A percentile compares a stretch with the other conserved stretches of the same genome.
Evolutionary conservation across 306 rosid genomes (phyloP).

Genomic region (Citrullus mucosospermus): DNA sequence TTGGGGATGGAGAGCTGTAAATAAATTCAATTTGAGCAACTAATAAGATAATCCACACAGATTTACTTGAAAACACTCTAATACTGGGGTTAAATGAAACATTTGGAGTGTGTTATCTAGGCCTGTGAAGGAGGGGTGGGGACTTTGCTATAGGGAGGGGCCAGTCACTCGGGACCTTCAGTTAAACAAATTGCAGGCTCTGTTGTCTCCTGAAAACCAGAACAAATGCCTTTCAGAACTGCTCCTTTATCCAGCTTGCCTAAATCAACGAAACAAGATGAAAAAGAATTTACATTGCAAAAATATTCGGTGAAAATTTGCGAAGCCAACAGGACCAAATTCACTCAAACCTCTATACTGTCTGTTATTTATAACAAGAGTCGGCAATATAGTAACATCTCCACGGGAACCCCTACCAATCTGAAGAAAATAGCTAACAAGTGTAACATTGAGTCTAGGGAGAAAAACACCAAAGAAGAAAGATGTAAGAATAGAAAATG

Average conservation of each 20-base stretch:
- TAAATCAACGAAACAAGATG: conserved; percentile 14
- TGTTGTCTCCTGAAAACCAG: conserved; percentile 83
- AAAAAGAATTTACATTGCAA: neutral
- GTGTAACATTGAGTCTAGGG: conserved; percentile 6
- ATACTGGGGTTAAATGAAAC: neutral
- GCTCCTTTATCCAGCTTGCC: conserved; percentile 80
- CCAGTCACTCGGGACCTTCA: conserved; percentile 36
- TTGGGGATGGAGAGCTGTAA: neutral
- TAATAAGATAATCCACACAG: neutral
- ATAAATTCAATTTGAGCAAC: neutral
- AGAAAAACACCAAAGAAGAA: conserved; percentile 5
- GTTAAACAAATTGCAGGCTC: conserved; percentile 86
- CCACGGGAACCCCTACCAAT: conserved; percentile 86
- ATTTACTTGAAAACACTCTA: neutral
- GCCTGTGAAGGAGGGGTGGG: neutral
- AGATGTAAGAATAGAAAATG: neutral
- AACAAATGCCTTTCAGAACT: conserved; percentile 84
- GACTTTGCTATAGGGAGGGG: neutral
- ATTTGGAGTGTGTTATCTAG: neutral
- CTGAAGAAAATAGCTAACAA: conserved; percentile 27
- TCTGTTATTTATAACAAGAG: conserved; percentile 81
- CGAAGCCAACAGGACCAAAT: neutral
- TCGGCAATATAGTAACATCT: conserved; percentile 91
- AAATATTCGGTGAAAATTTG: neutral
- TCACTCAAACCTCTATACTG: conserved; percentile 66